Conservation (phyloP, 2,329 filamentous ascomycete species). For the Massarina eburnea region DNA sequence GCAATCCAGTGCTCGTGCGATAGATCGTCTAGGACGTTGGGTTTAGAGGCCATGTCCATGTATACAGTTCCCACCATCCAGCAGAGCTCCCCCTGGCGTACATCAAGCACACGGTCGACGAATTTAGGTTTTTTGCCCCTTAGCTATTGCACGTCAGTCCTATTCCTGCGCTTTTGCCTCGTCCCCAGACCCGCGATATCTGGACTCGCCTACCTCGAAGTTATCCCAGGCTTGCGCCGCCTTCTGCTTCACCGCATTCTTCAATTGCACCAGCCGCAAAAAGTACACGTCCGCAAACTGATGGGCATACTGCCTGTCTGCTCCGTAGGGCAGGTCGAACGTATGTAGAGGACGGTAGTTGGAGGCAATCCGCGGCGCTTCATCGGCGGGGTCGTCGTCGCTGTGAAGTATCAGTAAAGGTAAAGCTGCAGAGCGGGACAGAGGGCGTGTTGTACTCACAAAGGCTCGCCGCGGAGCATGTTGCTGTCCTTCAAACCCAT, state of each 20-base stretch:
- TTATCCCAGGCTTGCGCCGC: constrained; percentile 76
- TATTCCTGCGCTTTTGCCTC: background rate
- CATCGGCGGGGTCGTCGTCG: constrained; percentile 28
- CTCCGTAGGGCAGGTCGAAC: constrained; percentile 69
- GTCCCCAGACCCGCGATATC: background rate
- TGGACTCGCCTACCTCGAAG: constrained; percentile 56
- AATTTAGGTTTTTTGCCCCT: constrained; percentile 72
- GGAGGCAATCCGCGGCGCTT: constrained; percentile 44
- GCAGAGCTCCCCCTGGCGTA: constrained; percentile 91
- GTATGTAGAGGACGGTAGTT: constrained; percentile 74
- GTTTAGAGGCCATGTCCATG: constrained; percentile 96
- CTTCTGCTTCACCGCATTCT: constrained; percentile 74
- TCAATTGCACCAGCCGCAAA: constrained; percentile 82
- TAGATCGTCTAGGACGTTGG: constrained; percentile 93
- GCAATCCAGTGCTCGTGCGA: constrained; percentile 95
- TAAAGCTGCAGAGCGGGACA: too few species aligned
- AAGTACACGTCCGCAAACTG: constrained; percentile 99
- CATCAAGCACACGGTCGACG: constrained; percentile 89
- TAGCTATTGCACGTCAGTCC: constrained; percentile 48
- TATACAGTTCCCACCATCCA: constrained; percentile 95
- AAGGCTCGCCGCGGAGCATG: constrained; percentile 30
- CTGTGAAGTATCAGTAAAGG: background rate
- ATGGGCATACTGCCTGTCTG: constrained; percentile 76
- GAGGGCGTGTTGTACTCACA: constrained; percentile 20
- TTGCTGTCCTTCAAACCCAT: constrained; percentile 24